Evolutionary conservation across 345 rosid genomes (phyloP).

Genomic region (Orychophragmus violaceus): DNA sequence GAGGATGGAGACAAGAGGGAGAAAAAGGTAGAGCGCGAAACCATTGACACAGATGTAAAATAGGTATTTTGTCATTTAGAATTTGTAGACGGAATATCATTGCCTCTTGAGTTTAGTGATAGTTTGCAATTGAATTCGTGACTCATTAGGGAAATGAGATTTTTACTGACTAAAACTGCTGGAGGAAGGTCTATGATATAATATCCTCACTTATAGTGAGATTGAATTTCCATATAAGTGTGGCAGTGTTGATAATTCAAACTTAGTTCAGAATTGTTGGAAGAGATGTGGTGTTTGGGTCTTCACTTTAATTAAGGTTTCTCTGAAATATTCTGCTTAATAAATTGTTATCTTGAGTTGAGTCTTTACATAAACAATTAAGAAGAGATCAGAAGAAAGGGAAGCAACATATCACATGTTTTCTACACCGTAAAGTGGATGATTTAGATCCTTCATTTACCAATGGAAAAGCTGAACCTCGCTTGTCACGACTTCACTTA

Average conservation of each 20-base stretch:
- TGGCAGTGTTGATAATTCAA: background rate
- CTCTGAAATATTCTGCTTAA: background rate
- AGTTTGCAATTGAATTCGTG: constrained; percentile 33
- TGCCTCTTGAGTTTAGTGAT: constrained; percentile 36
- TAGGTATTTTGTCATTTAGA: constrained; percentile 42
- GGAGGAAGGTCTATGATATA: constrained; percentile 29
- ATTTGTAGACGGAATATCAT: constrained; percentile 40
- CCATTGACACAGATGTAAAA: constrained; percentile 54
- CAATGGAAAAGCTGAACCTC: constrained; percentile 42
- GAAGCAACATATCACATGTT: constrained; percentile 18
- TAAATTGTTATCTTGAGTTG: constrained; percentile 1
- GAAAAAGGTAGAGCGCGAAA: constrained; percentile 36
- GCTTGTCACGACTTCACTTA: constrained; percentile 34
- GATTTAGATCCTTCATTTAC: constrained; percentile 27
- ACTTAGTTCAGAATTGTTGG: background rate
- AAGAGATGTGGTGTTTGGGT: constrained; percentile 1
- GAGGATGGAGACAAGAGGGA: constrained; percentile 42
- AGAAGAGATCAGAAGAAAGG: constrained; percentile 11
- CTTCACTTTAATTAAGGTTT: background rate
- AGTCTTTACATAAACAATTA: constrained; percentile 19
- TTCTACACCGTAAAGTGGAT: constrained; percentile 20
- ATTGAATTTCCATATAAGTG: background rate
- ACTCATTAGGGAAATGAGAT: constrained; percentile 23
- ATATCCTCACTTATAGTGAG: constrained; percentile 7
- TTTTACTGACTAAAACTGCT: constrained; percentile 25